phyloP scores from a whole-genome alignment of 768 basidiomycete species.

The Tremella fuciformis region DNA sequence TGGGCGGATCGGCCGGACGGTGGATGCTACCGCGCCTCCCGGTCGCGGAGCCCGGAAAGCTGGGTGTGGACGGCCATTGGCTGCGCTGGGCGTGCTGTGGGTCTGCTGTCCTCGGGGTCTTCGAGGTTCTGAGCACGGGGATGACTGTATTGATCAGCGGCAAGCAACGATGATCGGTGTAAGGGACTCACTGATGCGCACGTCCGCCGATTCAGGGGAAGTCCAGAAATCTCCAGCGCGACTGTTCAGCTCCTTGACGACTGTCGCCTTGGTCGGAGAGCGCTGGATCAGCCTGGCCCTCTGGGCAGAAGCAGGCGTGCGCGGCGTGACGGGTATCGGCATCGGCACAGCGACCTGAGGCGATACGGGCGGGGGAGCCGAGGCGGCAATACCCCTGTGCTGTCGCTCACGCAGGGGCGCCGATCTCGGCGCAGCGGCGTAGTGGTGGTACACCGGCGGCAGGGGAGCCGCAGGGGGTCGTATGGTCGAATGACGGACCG shows the following conservation, averaged over 20 bases:
- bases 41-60: not conserved
- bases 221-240: constrained; percentile 38
- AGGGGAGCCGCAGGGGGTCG: not conserved
- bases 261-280: not conserved
- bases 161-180: not conserved
- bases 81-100: not conserved
- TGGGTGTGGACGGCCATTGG: not conserved
- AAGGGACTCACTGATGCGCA: constrained; percentile 30
- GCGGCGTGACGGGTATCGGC: not conserved
- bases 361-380: not conserved
- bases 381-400: not conserved
- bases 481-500: not conserved
- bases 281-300: not conserved
- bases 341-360: not conserved
- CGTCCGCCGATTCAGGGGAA: constrained; percentile 31
- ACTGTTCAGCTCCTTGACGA: constrained; percentile 18
- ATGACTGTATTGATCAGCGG: not conserved
- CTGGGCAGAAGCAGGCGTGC: not conserved
- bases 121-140: not conserved
- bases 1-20: not conserved
- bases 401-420: not conserved
- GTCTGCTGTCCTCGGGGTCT: not conserved
- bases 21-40: not conserved
- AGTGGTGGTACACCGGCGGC: not conserved
- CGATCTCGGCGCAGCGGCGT: not conserved